phyloP scores from a whole-genome alignment of 2,329 filamentous ascomycete species.

The Peltaster fructicola region DNA sequence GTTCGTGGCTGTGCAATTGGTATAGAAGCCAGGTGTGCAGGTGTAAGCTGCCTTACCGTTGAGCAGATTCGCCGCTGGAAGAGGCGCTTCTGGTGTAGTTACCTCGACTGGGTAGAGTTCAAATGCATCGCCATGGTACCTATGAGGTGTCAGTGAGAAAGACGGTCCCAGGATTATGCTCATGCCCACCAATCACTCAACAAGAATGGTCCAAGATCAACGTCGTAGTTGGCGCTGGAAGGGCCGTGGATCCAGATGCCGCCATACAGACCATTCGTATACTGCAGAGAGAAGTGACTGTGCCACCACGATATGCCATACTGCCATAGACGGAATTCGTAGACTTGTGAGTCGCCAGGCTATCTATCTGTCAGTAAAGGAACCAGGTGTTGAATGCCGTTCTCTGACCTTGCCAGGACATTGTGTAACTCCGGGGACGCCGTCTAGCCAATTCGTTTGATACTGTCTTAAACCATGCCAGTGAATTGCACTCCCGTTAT shows the following conservation, averaged over 20 bases:
- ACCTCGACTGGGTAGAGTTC: conserved; percentile 19
- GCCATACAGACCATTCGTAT: conserved; percentile 24
- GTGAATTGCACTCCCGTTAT: conserved; percentile 31
- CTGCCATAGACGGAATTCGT: conserved; percentile 21
- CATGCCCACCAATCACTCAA: conserved; percentile 25
- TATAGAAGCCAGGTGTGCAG: conserved; percentile 11
- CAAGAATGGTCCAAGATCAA: conserved; percentile 19
- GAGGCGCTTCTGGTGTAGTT: conserved; percentile 16
- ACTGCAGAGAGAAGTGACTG: conserved; percentile 23
- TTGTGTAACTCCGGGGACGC: conserved; percentile 28
- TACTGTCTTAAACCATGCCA: conserved; percentile 31
- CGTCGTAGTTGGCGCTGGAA: conserved; percentile 21
- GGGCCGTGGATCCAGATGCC: conserved; percentile 25
- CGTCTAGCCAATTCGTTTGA: conserved; percentile 34
- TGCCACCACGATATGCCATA: conserved; percentile 26
- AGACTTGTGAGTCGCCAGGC: too few relatives aligned
- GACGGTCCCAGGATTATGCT: too few relatives aligned
- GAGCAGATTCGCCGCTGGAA: conserved; percentile 24
- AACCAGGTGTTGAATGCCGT: too few relatives aligned
- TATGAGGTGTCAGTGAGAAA: too few relatives aligned
- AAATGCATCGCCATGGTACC: too few relatives aligned
- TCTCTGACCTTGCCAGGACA: conserved; percentile 20
- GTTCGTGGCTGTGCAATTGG: conserved; percentile 12
- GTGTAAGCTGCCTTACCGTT: conserved; percentile 29
- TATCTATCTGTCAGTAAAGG: too few relatives aligned